phyloP scores from a whole-genome alignment of 768 basidiomycete genomes.

The Holtermannia corniformis region DNA sequence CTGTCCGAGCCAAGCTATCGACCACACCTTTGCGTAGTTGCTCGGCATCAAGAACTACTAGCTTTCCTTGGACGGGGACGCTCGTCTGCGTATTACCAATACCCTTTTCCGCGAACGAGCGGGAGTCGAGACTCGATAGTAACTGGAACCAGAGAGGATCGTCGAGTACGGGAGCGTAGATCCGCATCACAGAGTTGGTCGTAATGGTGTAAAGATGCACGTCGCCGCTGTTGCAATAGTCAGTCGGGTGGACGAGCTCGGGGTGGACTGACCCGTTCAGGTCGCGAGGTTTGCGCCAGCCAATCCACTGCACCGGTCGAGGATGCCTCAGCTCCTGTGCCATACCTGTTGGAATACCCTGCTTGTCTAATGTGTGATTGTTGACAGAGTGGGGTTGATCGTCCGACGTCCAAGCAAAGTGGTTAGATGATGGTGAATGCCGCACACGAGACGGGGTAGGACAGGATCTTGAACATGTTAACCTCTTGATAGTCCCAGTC shows the following conservation, averaged over 20 bases:
- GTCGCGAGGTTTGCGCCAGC: slow-evolving; percentile 24
- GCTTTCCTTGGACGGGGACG: slow-evolving; percentile 5
- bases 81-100: background rate
- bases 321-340: slow-evolving; percentile 32
- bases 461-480: slow-evolving; percentile 9
- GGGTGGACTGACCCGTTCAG: slow-evolving; percentile 9
- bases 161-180: slow-evolving; percentile 81
- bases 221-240: slow-evolving; percentile 18
- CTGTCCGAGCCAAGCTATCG: slow-evolving; percentile 3
- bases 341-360: slow-evolving; percentile 13
- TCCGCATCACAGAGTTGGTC: slow-evolving; percentile 66
- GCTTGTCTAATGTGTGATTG: slow-evolving; percentile 16
- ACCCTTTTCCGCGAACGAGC: slow-evolving; percentile 48
- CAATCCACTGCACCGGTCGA: slow-evolving; percentile 24
- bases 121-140: slow-evolving; percentile 65
- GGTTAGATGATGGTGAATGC: slow-evolving; percentile 16
- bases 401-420: slow-evolving; percentile 23
- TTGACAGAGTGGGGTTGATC: slow-evolving; percentile 12
- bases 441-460: slow-evolving; percentile 9
- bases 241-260: background rate
- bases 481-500: background rate
- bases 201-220: slow-evolving; percentile 65
- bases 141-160: slow-evolving; percentile 74
- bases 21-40: slow-evolving; percentile 44
- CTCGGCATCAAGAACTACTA: slow-evolving; percentile 61